Conservation (phyloP, 768 basidiomycete genomes). For the Phaffia tasmanica region DNA sequence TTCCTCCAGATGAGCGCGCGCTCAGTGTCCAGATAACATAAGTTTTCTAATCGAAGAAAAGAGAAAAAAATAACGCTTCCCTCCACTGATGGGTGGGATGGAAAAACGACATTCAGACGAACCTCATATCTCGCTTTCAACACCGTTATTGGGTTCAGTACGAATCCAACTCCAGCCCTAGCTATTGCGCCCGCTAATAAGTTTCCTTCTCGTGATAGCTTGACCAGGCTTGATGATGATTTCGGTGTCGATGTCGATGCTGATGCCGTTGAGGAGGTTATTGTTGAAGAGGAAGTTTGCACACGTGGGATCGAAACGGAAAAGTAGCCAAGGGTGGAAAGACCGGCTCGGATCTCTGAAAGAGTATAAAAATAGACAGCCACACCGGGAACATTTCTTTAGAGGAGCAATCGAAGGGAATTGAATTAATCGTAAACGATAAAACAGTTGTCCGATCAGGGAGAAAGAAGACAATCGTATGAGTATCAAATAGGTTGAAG, state of each 20-base stretch:
- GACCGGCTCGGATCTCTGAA: conserved; percentile 63
- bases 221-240: conserved; percentile 33
- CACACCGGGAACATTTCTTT: conserved; percentile 82
- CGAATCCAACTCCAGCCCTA: conserved; percentile 65
- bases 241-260: conserved; percentile 6
- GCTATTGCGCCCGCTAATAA: conserved; percentile 73
- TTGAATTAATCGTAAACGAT: conserved; percentile 7
- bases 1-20: not conserved
- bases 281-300: not conserved
- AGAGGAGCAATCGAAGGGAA: not conserved
- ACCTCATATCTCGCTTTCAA: conserved; percentile 89
- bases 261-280: conserved; percentile 12
- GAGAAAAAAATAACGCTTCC: not conserved
- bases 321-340: conserved; percentile 67
- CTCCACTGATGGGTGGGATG: not conserved
- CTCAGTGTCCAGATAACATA: not conserved
- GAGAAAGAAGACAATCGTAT: not conserved
- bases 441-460: not conserved
- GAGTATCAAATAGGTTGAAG: too few relatives aligned
- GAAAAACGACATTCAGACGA: conserved; percentile 30
- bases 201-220: conserved; percentile 55
- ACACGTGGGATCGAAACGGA: conserved; percentile 33
- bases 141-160: conserved; percentile 81
- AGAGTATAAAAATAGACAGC: conserved; percentile 82
- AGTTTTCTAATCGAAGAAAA: conserved; percentile 33